Evolutionary conservation across 768 basidiomycete species (phyloP), one percentile per base, ranked within the genome.

Genomic region (Auricularia sp.): DNA sequence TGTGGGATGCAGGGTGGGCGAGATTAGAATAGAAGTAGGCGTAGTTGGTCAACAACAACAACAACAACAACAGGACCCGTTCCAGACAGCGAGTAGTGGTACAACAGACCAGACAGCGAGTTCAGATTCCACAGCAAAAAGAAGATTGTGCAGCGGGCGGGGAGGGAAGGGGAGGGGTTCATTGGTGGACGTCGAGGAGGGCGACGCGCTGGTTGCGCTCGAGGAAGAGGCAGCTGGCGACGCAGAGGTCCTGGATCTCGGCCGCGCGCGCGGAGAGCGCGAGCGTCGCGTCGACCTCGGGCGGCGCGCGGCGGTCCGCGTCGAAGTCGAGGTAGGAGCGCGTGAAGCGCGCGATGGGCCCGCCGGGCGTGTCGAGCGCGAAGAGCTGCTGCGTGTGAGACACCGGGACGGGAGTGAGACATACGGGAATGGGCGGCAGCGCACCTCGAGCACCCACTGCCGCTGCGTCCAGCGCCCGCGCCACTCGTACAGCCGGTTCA

Each of bases 351-450:
- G 64, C 64, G 39, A 65, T 61, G 47, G 64, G 64, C 10, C 10
- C 42, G 8, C 58, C 64, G 16, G 64, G 64, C 13, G 64, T 42
- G 61, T 65, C 64, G 11, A 61, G 29, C 18, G 64, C 64, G 33
- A 56, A 65, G 4, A 65, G 56, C 58, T 65, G 33, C 47, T 3
- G 47, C 3, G 7, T 18, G 47, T 51, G 47, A 51, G 47, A 51
- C 21, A 16, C 18, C 11, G 44, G 44, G 18, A 11, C 2, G 10
- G 44, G 44, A 18, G 44, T 45, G 18, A 45, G 44, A 11, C 6
- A 51, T 18, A 24, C 39, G 39, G 13, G 47, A 29, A 29, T 29
- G 29, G 29, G 29, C 29, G 10, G 21, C 21, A 18, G 24, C 56
- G 56, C 56, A 59, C 56, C 56, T 59, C 56, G 56, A 59, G 56